Base-by-base conservation (phyloP, 768 basidiomycete species). In the Dioszegia crocea region DNA sequence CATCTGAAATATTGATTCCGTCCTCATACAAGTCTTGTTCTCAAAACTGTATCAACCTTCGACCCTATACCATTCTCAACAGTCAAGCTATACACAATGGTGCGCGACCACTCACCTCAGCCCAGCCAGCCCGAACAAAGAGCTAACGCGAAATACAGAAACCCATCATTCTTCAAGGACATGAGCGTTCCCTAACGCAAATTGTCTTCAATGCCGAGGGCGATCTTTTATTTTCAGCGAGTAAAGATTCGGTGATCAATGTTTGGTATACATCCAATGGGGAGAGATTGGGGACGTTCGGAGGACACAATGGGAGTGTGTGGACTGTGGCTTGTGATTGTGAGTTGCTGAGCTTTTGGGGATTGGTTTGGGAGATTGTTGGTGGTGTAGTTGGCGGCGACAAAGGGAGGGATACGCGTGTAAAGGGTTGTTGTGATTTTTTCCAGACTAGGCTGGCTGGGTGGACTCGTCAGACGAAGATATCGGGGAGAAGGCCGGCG, bases 241-340 rank as follows among this genome's bases (percentile, higher is more conserved):
- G 91, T 67, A 99, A 99, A 82, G 96, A 99, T 77, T 84, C 88
- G 70, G 77, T 89, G 66, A 89, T 97, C 77, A 97, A 96, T 75
- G 92, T 91, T 50, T 98, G 94, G 94, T 96, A 84, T 77, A 87
- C 92, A 12, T 90, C 94, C 70, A 99, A 99, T 70, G 96, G 96
- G 50, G 96, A 98, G 81, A 83, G 96, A 59, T 78, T 99, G 68
- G 96, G 96, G 33, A 99, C 96, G 59, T 98, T 96, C 74, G 85
- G 89, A 45, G 96, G 92, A 39, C 86, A 96, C 78, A 99, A 98
- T 71, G 96, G 96, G 56, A 83, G 89, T 0, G 88, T 99, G 26
- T 98, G 96, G 96, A 93, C 92, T 51, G 84, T 93, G 65, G 92
- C 94, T 78, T 85, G 91, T 52, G 96, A 99, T 81, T 86, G 92